A percentile compares a stretch with the other conserved stretches of the same genome.
Conservation (phyloP, 441 rosid genomes). For the Pelargonium citronellum region DNA sequence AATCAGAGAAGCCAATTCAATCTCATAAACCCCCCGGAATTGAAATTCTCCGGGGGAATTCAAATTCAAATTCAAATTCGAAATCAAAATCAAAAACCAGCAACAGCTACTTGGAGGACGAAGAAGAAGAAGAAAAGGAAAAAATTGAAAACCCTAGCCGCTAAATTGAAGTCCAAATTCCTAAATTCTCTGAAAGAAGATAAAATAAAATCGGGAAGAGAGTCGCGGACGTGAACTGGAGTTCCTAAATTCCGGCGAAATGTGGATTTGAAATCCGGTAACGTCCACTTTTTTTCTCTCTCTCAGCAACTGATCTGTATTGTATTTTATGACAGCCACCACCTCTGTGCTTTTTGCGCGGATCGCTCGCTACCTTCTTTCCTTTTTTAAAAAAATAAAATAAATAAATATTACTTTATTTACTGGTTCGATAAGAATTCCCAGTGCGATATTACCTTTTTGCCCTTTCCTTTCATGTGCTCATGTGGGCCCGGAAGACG, state of each 20-base stretch:
- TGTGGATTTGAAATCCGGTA: slow-evolving; percentile 66
- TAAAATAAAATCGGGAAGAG: background rate
- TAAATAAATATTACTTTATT: background rate
- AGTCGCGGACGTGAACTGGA: slow-evolving; percentile 52
- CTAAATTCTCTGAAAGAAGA: background rate
- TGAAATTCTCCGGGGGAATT: background rate
- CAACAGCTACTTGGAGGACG: background rate
- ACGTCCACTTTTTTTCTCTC: slow-evolving; percentile 40
- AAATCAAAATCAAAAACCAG: background rate
- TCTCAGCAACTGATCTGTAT: slow-evolving; percentile 14
- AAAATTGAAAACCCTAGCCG: slow-evolving; percentile 30
- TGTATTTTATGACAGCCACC: slow-evolving; percentile 22
- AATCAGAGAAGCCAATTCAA: slow-evolving; percentile 34
- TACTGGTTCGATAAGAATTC: no score
- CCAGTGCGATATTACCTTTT: slow-evolving; percentile 20
- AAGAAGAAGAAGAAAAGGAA: background rate
- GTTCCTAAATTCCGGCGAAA: slow-evolving; percentile 63
- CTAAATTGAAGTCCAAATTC: background rate
- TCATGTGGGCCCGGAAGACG: slow-evolving; percentile 13
- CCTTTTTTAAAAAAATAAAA: background rate
- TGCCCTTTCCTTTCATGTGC: slow-evolving; percentile 22
- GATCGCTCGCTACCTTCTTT: slow-evolving; percentile 38
- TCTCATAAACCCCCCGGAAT: slow-evolving; percentile 23
- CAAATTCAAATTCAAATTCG: no score
- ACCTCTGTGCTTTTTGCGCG: slow-evolving; percentile 34